phyloP scores from a whole-genome alignment of 2,329 filamentous ascomycete species.

The Neopestalotiopsis clavispora region DNA sequence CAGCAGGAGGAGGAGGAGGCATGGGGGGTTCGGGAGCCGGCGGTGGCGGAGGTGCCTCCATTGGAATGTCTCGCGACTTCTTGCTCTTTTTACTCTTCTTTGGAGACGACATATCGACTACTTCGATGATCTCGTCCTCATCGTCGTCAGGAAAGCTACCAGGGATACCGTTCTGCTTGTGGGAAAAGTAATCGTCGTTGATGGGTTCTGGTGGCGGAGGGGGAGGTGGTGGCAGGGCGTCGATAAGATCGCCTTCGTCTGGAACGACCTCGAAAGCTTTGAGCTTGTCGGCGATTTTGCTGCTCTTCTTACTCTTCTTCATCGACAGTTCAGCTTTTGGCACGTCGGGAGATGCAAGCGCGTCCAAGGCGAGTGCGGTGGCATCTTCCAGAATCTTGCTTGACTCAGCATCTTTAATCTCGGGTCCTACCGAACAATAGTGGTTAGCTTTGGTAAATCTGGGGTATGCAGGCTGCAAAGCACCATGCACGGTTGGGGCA shows the following conservation, averaged over 20 bases:
- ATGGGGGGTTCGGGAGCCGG: slow-evolving; percentile 54
- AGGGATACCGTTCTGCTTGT: slow-evolving; percentile 25
- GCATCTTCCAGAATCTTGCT: slow-evolving; percentile 51
- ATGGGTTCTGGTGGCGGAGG: slow-evolving; percentile 43
- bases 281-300: slow-evolving; percentile 61
- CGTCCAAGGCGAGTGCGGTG: slow-evolving; percentile 43
- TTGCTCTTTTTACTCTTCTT: slow-evolving; percentile 42
- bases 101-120: slow-evolving; percentile 54
- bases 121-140: slow-evolving; percentile 52
- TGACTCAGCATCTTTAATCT: slow-evolving; percentile 58
- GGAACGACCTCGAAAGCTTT: slow-evolving; percentile 58
- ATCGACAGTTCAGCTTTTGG: slow-evolving; percentile 39
- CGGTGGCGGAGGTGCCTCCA: slow-evolving; percentile 44
- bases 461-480: slow-evolving; percentile 22
- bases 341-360: slow-evolving; percentile 38
- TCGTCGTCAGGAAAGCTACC: slow-evolving; percentile 37
- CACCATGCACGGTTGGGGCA: slow-evolving; percentile 21
- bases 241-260: slow-evolving; percentile 43
- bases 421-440: slow-evolving; percentile 35
- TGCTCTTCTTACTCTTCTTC: slow-evolving; percentile 56
- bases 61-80: slow-evolving; percentile 37
- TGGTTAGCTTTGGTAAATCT: slow-evolving; percentile 20
- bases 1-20: slow-evolving; percentile 56
- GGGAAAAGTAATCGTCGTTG: slow-evolving; percentile 18
- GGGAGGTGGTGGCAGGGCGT: slow-evolving; percentile 40